Base-by-base conservation (phyloP, 179 eudicot species). In the Spinacia oleracea region DNA sequence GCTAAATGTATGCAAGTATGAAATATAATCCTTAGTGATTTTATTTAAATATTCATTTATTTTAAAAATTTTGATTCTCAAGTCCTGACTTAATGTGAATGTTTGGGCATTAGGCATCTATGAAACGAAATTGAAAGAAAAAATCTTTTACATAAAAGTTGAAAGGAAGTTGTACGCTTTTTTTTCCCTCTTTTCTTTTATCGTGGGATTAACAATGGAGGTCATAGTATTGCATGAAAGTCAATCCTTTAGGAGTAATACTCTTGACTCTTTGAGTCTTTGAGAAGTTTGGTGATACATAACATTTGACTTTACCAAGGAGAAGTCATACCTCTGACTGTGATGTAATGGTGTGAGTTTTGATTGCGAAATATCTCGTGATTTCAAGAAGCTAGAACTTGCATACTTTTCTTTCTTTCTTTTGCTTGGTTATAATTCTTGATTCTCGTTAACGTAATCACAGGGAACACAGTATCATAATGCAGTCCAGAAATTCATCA, bases 381-480 rank as follows among this genome's bases (percentile, higher is more conserved):
- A 51, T 14, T 8, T 1, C 31, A 32, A 16, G 38, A 27, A 23
- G 25, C 40, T 78, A 78, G 31, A 32, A 18, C 2, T 31, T 12
- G 16, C 34, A 10, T 27, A 20, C 23, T 69, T n/a, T 12, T 18
- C 58, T 48, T 48, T 18, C 58, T 48, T 48, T 71, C 25, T 71
- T 48, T 29, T 6, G 40, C 42, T 45, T 45, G 18, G 32, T 20
- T 42, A 11, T 27, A 0, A 50, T 16, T 29, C 40, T 27, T 51
- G 16, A 25, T 6, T 38, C 40, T 42, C 43, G 58, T 72, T 78
- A 51, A 75, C 25, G 5, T 50, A 66, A 35, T 73, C 38, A 27
- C 92, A 94, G 97, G 98, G 98, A 75, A 94, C 98, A 21, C 98
- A 92, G 73, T 92, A 91, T 81, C 96, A 89, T 78, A 94, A 90